Base-by-base conservation (phyloP, 1,284 basidiomycete species). In the Puccinia polysora region DNA sequence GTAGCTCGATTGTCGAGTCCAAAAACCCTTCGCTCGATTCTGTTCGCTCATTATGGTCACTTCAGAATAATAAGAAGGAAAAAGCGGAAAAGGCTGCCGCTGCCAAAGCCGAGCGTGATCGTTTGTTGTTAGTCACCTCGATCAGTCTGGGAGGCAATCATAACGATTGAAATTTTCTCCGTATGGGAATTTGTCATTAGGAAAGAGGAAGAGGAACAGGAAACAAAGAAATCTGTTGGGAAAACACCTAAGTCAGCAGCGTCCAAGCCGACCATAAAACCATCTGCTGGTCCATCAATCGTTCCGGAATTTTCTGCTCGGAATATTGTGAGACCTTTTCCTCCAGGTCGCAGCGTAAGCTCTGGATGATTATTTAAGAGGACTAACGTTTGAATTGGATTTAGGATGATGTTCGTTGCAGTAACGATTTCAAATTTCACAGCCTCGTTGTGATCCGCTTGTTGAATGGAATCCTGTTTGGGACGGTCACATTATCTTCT, bases 81-180 rank as follows among this genome's bases (percentile, higher is more conserved):
- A 72, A 72, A 32, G 69, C 69, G 8, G 69, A 62, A 32, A 72
- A 72, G 36, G 69, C 69, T 14, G 69, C 69, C 12, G 69, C 69
- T 32, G 50, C 52, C 25, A 63, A 63, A 32, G 69, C 69, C 23
- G 69, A 72, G 34, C 45, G 69, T 23, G 69, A 72, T 12, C 47
- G 69, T 18, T 55, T 72, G n/a, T 63, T 71, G 69, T 72, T 8
- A 72, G 69, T 72, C 5, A 56, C 30, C 12, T 20, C n/a, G n/a
- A n/a, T 49, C 15, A 23, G 47, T 23, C n/a, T 4, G n/a, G n/a
- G 28, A 25, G 38, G 34, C 6, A 30, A n/a, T 56, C 6, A 8
- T 14, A 14, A 14, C 45, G 45, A 30, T 18, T 3, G 23, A 53
- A 14, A 32, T 14, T 20, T 28, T 15, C 20, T 63, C 12, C 10